A percentile compares a stretch with the other conserved stretches of the same genome.
phyloP scores from a whole-genome alignment of 129 eudicot genomes.

The Gnaphalium uliginosum region DNA sequence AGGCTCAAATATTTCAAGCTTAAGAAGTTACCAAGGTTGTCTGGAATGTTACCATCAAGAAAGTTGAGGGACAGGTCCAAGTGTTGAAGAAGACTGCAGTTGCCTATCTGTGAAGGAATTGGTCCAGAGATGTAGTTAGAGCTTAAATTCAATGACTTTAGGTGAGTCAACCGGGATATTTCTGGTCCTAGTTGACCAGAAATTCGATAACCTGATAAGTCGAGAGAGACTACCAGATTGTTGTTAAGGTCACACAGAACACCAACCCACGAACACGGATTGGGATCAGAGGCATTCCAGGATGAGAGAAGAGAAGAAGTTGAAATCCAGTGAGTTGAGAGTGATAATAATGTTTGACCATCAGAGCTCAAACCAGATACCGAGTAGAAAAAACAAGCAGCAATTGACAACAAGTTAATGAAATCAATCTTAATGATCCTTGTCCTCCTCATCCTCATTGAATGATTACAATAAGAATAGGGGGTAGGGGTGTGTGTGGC shows the following conservation, averaged over 20 bases:
- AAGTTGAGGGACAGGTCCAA: slow-evolving; percentile 49
- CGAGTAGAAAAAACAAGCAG: slow-evolving; percentile 14
- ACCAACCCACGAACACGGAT: slow-evolving; percentile 84
- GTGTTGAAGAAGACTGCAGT: slow-evolving; percentile 49
- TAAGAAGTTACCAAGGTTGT: slow-evolving; percentile 51
- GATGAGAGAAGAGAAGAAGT: slow-evolving; percentile 46
- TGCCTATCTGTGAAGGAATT: slow-evolving; percentile 54
- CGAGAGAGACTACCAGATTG: slow-evolving; percentile 35
- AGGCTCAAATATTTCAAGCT: slow-evolving; percentile 39
- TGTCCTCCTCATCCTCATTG: slow-evolving; percentile 8
- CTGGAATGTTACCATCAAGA: slow-evolving; percentile 52
- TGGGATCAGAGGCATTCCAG: slow-evolving; percentile 66
- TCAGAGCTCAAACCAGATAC: slow-evolving; percentile 50
- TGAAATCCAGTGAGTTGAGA: slow-evolving; percentile 38
- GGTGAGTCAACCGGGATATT: slow-evolving; percentile 42
- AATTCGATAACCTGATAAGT: slow-evolving; percentile 43
- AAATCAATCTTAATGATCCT: background rate
- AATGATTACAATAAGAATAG: background rate
- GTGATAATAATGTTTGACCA: slow-evolving; percentile 57
- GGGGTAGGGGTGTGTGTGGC: background rate
- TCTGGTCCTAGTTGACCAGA: slow-evolving; percentile 70
- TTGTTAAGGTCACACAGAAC: slow-evolving; percentile 48
- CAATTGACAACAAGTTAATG: slow-evolving; percentile 16
- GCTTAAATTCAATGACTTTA: slow-evolving; percentile 46
- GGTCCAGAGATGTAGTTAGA: slow-evolving; percentile 47